Percentiles rank a stretch among this genome's conserved stretches.
phyloP scores from a whole-genome alignment of 257 asterid species.

The Haberlea rhodopensis region DNA sequence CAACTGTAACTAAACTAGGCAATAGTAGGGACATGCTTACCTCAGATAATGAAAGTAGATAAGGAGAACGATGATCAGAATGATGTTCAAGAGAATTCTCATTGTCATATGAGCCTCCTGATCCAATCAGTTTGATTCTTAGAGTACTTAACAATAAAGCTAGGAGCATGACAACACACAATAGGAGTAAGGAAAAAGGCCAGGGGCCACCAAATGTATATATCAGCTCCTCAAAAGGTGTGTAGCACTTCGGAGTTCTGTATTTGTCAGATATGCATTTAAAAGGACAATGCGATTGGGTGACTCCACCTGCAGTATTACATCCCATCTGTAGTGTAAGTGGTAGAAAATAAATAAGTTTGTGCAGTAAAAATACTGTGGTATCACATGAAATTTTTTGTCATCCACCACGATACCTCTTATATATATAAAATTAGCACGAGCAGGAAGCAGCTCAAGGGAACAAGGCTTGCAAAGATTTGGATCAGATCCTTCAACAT shows the following conservation, averaged over 20 bases:
- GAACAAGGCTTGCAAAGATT: slow-evolving; percentile 75
- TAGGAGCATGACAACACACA: slow-evolving; percentile 65
- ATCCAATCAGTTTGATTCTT: slow-evolving; percentile 75
- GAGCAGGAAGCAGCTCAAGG: slow-evolving; percentile 68
- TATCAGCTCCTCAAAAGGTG: slow-evolving; percentile 92
- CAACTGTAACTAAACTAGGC: slow-evolving; percentile 10
- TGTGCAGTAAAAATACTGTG: slow-evolving; percentile 8
- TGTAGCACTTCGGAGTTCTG: slow-evolving; percentile 77
- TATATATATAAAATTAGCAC: slow-evolving; percentile 77
- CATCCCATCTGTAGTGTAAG: slow-evolving; percentile 28
- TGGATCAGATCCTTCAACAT: slow-evolving; percentile 76
- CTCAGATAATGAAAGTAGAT: slow-evolving; percentile 91
- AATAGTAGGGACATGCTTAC: slow-evolving; percentile 35
- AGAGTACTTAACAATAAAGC: slow-evolving; percentile 63
- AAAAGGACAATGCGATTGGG: slow-evolving; percentile 69
- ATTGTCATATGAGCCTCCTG: slow-evolving; percentile 55
- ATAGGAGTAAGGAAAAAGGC: slow-evolving; percentile 65
- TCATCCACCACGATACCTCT: slow-evolving; percentile 57
- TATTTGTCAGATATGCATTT: slow-evolving; percentile 81
- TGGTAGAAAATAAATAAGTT: slow-evolving; percentile 11
- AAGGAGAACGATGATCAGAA: slow-evolving; percentile 68
- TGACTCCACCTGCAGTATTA: slow-evolving; percentile 78
- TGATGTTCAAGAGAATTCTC: slow-evolving; percentile 62
- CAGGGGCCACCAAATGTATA: slow-evolving; percentile 94
- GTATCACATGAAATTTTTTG: slow-evolving; percentile 14